Evolutionary conservation across 139 green algal genomes (phyloP).

Genomic region (Chlamydomonas applanata): DNA sequence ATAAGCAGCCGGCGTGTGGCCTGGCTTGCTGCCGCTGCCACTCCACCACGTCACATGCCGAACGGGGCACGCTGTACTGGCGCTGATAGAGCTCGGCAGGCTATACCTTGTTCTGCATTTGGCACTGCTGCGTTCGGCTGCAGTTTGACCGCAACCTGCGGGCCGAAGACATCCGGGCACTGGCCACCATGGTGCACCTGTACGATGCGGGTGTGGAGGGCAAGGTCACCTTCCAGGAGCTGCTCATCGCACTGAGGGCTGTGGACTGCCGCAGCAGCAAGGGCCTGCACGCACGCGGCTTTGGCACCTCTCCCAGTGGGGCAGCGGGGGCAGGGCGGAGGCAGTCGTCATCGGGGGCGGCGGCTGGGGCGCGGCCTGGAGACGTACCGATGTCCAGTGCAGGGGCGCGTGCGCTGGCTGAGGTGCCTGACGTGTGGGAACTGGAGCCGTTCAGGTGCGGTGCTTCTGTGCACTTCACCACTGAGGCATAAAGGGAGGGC

Average conservation of each 20-base stretch:
- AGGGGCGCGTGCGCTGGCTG: not conserved
- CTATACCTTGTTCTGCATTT: no score
- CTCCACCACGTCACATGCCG: no score
- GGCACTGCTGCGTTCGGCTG: not conserved
- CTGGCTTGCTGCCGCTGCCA: no score
- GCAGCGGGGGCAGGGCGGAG: not conserved
- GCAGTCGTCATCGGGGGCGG: not conserved
- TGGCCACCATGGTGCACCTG: slow-evolving; percentile 27
- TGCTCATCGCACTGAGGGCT: slow-evolving; percentile 28
- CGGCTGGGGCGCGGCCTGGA: not conserved
- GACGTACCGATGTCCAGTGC: not conserved
- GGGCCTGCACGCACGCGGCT: slow-evolving; percentile 18
- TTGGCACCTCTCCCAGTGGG: not conserved
- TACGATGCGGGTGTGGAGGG: slow-evolving; percentile 26
- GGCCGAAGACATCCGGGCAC: not conserved
- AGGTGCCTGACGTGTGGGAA: slow-evolving; percentile 9
- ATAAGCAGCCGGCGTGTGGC: no score
- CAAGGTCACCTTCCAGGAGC: slow-evolving; percentile 31
- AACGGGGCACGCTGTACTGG: no score
- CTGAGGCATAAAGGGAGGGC: no score
- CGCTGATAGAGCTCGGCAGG: no score
- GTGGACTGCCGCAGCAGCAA: slow-evolving; percentile 21
- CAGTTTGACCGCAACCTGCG: slow-evolving; percentile 13
- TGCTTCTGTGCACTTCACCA: no score
- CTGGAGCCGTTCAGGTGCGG: slow-evolving; percentile 23